phyloP scores from a whole-genome alignment of 2,329 filamentous ascomycete genomes.

The Xylariaceae sp. region DNA sequence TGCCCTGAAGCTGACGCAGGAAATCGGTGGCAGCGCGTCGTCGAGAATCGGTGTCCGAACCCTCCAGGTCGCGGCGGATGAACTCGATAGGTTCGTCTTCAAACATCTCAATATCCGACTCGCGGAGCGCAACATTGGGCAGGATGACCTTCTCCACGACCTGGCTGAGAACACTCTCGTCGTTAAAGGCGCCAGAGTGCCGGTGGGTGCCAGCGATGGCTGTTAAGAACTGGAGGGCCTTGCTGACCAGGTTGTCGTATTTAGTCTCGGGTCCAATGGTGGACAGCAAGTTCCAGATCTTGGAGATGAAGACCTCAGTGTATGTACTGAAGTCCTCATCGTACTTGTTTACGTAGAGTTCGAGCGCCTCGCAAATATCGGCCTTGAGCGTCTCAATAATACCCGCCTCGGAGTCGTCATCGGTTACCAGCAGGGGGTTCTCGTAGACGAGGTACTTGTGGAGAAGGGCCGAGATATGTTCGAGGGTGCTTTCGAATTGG shows the following conservation, averaged over 20 bases:
- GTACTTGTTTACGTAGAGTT: conserved; percentile 90
- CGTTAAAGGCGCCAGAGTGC: conserved; percentile 82
- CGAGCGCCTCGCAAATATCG: conserved; percentile 85
- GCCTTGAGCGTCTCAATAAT: conserved; percentile 82
- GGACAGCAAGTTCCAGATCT: conserved; percentile 86
- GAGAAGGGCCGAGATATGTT: conserved; percentile 68
- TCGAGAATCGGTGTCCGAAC: conserved; percentile 91
- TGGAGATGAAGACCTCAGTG: conserved; percentile 78
- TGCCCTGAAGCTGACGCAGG: conserved; percentile 78
- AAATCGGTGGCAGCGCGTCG: conserved; percentile 93
- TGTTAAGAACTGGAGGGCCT: conserved; percentile 88
- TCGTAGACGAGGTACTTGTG: conserved; percentile 92
- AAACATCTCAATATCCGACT: conserved; percentile 91
- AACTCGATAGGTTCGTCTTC: conserved; percentile 99
- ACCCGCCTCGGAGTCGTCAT: conserved; percentile 85
- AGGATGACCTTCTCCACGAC: conserved; percentile 95
- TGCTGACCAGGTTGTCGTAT: conserved; percentile 91
- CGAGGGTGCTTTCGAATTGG: conserved; percentile 85
- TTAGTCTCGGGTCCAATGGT: conserved; percentile 82
- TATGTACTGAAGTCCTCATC: conserved; percentile 86
- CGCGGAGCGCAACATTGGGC: conserved; percentile 84
- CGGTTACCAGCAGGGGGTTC: conserved; percentile 74
- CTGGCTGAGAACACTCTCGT: conserved; percentile 70
- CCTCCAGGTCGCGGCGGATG: conserved; percentile 89
- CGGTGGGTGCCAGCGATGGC: conserved; percentile 73